phyloP scores from a whole-genome alignment of 441 rosid species.

The Pelargonium fulgidum region DNA sequence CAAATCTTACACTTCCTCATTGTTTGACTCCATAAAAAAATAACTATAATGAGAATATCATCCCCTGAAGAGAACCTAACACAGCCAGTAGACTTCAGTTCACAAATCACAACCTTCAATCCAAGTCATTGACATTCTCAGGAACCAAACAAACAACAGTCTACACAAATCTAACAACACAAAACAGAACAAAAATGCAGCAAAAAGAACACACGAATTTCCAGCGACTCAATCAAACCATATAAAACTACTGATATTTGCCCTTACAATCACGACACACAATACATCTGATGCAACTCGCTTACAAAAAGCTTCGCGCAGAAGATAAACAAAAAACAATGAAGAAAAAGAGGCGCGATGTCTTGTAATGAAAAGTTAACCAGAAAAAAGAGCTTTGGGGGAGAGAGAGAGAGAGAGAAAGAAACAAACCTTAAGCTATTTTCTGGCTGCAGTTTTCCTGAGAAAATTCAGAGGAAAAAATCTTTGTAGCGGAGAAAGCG shows the following conservation, averaged over 20 bases:
- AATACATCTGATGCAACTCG: no score
- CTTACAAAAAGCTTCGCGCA: no score
- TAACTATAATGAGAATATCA: background rate
- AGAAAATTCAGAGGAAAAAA: background rate
- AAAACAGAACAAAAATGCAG: background rate
- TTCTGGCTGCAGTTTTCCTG: background rate
- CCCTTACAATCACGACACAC: no score
- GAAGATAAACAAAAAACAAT: background rate
- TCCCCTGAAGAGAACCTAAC: background rate
- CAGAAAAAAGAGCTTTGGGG: background rate
- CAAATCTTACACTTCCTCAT: background rate
- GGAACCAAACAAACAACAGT: background rate
- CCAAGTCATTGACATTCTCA: background rate
- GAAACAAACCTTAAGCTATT: background rate
- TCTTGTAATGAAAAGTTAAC: background rate
- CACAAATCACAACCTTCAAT: constrained; percentile 1
- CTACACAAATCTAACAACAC: background rate
- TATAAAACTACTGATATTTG: no score
- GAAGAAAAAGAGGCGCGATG: background rate
- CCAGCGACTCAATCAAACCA: background rate
- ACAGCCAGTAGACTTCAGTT: background rate
- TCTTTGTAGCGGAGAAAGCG: constrained; percentile 2
- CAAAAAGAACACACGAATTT: background rate
- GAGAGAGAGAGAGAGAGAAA: background rate
- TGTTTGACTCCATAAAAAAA: background rate